Evolutionary conservation across 164 flowering plant species (phyloP), one percentile per base, ranked within the genome.

Genomic region (Aristolochia fimbriata): DNA sequence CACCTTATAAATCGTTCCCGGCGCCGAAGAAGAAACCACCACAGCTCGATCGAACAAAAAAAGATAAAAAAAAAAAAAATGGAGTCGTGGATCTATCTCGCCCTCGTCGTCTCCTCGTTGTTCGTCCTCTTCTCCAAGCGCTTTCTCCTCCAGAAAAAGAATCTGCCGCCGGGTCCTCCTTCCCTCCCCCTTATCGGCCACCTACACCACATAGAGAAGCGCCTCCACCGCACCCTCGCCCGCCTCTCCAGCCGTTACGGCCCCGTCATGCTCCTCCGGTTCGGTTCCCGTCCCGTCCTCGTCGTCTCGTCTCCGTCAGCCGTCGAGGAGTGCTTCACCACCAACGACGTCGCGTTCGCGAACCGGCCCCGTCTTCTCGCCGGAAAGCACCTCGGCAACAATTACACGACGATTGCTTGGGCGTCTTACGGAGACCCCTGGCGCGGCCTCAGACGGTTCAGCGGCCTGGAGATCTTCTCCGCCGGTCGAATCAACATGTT

Each of bases 361-460:
- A 64, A 68, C 59, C 73, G 80, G 8, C 75, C 77, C 37, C 72
- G 61, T 9, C 41, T 69, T 6, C 52, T 71, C 46, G 55, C 68
- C 7, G 37, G 65, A 4, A 63, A 52, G 25, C 60, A 63, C 47
- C 59, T 73, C 24, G 58, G 30, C 30, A 2, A 27, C 48, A 33
- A 67, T 49, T 57, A 56, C 47, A 55, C 62, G 62, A 51, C 61
- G 57, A 59, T 74, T 4, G 65, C 48, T 0, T 62, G 64, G 51
- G 45, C 74, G 55, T 58, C 76, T n/a, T 74, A 79, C 41, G 75
- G 80, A 17, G 62, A 61, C 31, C 75, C 65, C 43, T 76, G 80
- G 80, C 73, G 77, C 15, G 66, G 72, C 65, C 78, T 78, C 65
- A 74, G 76, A n/a, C 76, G 74, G 53, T 19, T 78, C 55, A 57